Percentiles rank a stretch among this genome's conserved stretches.
Evolutionary conservation across 331 rosid species (phyloP).

Genomic region (Rhamnella rubrinervis): DNA sequence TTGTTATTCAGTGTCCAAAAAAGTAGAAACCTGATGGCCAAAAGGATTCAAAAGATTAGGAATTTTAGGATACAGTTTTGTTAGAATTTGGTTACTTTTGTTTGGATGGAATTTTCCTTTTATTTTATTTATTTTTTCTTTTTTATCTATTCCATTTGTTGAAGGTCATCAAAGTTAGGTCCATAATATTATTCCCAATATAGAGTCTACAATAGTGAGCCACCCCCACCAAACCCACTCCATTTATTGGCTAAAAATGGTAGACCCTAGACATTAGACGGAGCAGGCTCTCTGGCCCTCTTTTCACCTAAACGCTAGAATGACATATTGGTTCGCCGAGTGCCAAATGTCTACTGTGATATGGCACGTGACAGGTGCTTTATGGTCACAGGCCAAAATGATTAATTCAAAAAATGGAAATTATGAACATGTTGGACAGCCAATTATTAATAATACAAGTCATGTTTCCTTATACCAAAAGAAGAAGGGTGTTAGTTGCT

Average conservation of each 20-base stretch:
- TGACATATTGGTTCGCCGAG: not conserved
- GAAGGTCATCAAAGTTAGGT: not conserved
- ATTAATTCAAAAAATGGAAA: not conserved
- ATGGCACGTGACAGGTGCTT: slow-evolving; percentile 5
- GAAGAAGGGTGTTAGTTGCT: not conserved
- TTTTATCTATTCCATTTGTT: not conserved
- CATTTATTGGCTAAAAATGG: not conserved
- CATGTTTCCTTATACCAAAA: not conserved
- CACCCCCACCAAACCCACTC: not conserved
- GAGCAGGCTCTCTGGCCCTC: not conserved
- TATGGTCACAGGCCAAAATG: not conserved
- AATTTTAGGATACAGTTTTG: not conserved
- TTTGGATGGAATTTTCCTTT: not conserved
- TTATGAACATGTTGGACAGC: not conserved
- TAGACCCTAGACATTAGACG: too few relatives aligned
- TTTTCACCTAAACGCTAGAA: not conserved
- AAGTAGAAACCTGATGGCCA: not conserved
- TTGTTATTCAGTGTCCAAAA: slow-evolving; percentile 4
- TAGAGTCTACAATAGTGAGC: too few relatives aligned
- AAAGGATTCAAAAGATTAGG: not conserved
- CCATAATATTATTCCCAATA: too few relatives aligned
- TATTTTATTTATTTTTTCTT: not conserved
- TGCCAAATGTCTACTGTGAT: not conserved
- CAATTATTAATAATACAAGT: not conserved
- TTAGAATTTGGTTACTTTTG: not conserved